Conservation (phyloP, 78 protist species). For the Speleostelium caveatum region DNA sequence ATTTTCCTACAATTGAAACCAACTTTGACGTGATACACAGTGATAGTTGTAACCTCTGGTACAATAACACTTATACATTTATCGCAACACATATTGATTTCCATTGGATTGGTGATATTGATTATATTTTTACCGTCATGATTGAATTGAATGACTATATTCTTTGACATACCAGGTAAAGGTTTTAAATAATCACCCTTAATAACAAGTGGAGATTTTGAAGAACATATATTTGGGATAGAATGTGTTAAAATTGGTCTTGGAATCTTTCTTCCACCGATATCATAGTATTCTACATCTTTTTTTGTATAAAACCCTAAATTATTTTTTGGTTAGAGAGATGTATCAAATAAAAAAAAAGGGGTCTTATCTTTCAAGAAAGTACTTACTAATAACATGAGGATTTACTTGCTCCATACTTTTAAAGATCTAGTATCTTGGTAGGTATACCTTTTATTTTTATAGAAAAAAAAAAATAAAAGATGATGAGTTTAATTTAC, state of each 20-base stretch:
- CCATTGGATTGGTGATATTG: conserved; percentile 36
- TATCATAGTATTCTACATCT: conserved; percentile 36
- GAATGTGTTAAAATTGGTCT: conserved; percentile 35
- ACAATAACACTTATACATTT: conserved; percentile 33
- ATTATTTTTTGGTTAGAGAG: too few species aligned
- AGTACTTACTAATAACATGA: conserved; percentile 25
- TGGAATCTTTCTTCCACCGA: conserved; percentile 46
- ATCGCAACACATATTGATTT: conserved; percentile 68
- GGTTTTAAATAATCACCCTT: conserved; percentile 62
- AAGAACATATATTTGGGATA: conserved; percentile 18
- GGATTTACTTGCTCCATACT: not conserved
- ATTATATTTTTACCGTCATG: not conserved
- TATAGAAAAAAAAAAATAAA: not conserved
- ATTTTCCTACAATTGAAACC: conserved; percentile 58
- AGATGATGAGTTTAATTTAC: not conserved
- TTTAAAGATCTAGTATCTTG: not conserved
- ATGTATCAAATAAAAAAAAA: not conserved
- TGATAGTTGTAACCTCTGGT: conserved; percentile 25
- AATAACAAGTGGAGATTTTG: conserved; percentile 40
- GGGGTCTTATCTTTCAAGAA: not conserved
- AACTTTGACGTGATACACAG: conserved; percentile 35
- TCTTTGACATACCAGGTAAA: conserved; percentile 45
- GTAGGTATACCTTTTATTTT: not conserved
- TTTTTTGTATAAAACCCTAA: conserved; percentile 46
- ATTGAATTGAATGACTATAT: conserved; percentile 25